These are phyloP conservation scores for Mycena leptocephala DNA, from an alignment of 768 basidiomycete species.

Conservation along the genomic window DNA sequence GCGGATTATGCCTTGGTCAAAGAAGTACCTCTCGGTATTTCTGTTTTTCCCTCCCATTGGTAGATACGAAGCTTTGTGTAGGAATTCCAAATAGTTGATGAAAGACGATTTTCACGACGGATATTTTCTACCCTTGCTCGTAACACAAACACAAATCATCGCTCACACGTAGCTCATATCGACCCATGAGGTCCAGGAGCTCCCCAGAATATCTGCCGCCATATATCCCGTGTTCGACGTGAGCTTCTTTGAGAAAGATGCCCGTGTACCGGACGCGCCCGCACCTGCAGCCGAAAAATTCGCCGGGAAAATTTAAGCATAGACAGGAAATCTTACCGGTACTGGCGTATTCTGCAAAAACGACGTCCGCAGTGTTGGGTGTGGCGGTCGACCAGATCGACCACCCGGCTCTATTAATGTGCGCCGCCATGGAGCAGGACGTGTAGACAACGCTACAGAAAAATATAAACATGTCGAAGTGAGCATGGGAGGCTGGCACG, in stretches of 20 bases:
- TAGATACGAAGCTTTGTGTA: too few species aligned
- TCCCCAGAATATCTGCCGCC: slow-evolving; percentile 15
- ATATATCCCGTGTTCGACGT: slow-evolving; percentile 24
- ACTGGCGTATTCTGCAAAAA: slow-evolving; percentile 42
- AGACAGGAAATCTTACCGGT: slow-evolving; percentile 26
- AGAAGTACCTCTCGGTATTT: too few species aligned
- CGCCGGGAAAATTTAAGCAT: background rate
- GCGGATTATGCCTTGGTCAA: too few species aligned
- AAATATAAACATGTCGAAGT: background rate
- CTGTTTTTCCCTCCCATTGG: too few species aligned
- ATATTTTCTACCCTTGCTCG: too few species aligned
- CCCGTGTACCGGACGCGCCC: slow-evolving; percentile 41
- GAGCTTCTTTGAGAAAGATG: slow-evolving; percentile 41
- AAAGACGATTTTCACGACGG: too few species aligned
- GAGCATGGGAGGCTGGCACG: background rate
- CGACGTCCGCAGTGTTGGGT: slow-evolving; percentile 44
- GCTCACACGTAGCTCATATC: slow-evolving; percentile 1
- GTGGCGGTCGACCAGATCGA: slow-evolving; percentile 39
- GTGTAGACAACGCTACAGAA: slow-evolving; percentile 40
- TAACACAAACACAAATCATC: background rate
- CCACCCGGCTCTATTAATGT: slow-evolving; percentile 46
- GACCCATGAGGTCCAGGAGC: slow-evolving; percentile 14
- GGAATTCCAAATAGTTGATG: too few species aligned
- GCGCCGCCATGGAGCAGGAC: slow-evolving; percentile 35
- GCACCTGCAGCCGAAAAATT: slow-evolving; percentile 27